phyloP scores from a whole-genome alignment of 2,329 filamentous ascomycete genomes.

The Stagonosporopsis cucurbitacearum region DNA sequence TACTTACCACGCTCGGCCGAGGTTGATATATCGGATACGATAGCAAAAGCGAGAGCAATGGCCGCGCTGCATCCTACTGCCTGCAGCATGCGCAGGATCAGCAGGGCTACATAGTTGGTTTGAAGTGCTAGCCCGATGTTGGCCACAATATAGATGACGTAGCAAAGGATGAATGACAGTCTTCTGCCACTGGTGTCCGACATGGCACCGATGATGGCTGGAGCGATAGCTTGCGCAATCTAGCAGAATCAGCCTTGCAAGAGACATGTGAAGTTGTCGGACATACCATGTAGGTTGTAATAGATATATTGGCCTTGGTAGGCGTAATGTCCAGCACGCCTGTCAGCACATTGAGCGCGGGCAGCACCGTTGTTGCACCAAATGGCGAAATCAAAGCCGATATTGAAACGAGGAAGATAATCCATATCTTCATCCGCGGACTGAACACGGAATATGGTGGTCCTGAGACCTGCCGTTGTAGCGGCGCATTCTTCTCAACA shows the following conservation, averaged over 20 bases:
- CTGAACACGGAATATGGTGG: constrained; percentile 43
- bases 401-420: constrained; percentile 56
- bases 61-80: constrained; percentile 51
- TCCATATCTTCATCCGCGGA: constrained; percentile 52
- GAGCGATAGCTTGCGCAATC: constrained; percentile 59
- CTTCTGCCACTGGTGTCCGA: constrained; percentile 60
- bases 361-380: constrained; percentile 49
- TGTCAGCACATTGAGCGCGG: constrained; percentile 44
- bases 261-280: neutral
- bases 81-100: constrained; percentile 47
- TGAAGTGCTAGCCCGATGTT: constrained; percentile 49
- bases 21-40: constrained; percentile 75
- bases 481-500: constrained; percentile 12
- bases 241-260: constrained; percentile 21
- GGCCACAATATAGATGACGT: constrained; percentile 46
- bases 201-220: constrained; percentile 59
- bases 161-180: constrained; percentile 58
- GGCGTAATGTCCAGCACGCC: constrained; percentile 51
- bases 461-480: constrained; percentile 33
- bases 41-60: constrained; percentile 68
- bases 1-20: constrained; percentile 75
- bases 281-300: constrained; percentile 58
- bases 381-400: constrained; percentile 59
- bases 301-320: constrained; percentile 57
- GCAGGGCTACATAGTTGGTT: constrained; percentile 44